Conservation (phyloP, 345 rosid genomes). For the Camelina sativa region DNA sequence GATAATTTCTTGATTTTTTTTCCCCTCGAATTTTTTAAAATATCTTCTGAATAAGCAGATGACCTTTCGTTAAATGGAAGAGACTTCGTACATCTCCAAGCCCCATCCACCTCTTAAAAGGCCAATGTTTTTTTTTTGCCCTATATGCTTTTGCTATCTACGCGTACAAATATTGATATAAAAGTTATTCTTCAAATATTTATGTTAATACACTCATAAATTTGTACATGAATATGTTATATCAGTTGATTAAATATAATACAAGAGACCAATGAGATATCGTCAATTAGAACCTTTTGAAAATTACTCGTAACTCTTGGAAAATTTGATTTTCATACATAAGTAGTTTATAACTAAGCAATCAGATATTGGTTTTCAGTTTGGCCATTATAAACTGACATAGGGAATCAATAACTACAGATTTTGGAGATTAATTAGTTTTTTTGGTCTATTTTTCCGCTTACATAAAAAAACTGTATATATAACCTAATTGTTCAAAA, state of each 20-base stretch:
- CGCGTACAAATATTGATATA: slow-evolving; percentile 9
- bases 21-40: background rate
- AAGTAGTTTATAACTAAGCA: background rate
- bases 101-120: slow-evolving; percentile 40
- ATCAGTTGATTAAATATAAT: background rate
- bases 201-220: background rate
- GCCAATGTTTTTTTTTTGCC: slow-evolving; percentile 32
- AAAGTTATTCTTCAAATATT: slow-evolving; percentile 1
- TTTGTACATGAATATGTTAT: background rate
- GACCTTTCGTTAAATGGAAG: slow-evolving; percentile 42
- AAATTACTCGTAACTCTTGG: background rate
- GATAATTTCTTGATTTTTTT: background rate
- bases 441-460: background rate
- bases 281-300: background rate
- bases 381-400: background rate
- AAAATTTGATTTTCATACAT: background rate
- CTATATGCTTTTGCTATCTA: slow-evolving; percentile 27
- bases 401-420: background rate
- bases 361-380: background rate
- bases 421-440: background rate
- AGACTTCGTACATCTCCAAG: slow-evolving; percentile 15
- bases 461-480: background rate
- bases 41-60: slow-evolving; percentile 22
- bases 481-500: too few relatives aligned
- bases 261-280: slow-evolving; percentile 1